A percentile compares a stretch with the other conserved stretches of the same genome.
These are phyloP conservation scores for Populus deltoides DNA, from an alignment of 345 rosid genomes.

Conservation along the genomic window DNA sequence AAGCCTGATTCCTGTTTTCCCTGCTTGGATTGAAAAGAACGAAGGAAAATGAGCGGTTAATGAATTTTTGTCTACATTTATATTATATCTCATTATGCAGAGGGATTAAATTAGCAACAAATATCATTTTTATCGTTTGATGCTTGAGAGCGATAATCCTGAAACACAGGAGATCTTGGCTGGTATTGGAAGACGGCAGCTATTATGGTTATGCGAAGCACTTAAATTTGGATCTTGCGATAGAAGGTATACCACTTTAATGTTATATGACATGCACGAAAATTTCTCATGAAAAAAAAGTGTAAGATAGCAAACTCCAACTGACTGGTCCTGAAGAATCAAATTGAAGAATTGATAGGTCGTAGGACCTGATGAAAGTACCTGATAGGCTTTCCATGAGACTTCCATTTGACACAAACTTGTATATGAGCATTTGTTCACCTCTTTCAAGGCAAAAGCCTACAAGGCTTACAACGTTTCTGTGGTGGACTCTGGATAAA, in stretches of 20 bases:
- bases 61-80: not conserved
- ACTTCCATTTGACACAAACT: constrained; percentile 26
- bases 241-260: too few species aligned
- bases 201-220: too few species aligned
- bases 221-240: too few species aligned
- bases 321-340: not conserved
- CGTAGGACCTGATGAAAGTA: not conserved
- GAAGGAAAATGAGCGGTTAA: not conserved
- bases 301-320: not conserved
- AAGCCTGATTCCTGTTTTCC: constrained; percentile 68
- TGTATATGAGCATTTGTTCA: constrained; percentile 31
- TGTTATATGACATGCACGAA: not conserved
- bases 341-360: not conserved
- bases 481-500: constrained; percentile 34
- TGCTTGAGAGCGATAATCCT: too few species aligned
- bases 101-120: not conserved
- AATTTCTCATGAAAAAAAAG: not conserved
- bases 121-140: too few species aligned
- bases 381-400: constrained; percentile 29
- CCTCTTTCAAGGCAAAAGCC: constrained; percentile 31
- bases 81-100: not conserved
- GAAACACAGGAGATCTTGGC: too few species aligned
- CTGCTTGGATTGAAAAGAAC: constrained; percentile 33
- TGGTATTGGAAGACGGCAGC: too few species aligned
- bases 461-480: constrained; percentile 25